phyloP scores from a whole-genome alignment of 768 basidiomycete species.

The Boletus rubroflammeus region DNA sequence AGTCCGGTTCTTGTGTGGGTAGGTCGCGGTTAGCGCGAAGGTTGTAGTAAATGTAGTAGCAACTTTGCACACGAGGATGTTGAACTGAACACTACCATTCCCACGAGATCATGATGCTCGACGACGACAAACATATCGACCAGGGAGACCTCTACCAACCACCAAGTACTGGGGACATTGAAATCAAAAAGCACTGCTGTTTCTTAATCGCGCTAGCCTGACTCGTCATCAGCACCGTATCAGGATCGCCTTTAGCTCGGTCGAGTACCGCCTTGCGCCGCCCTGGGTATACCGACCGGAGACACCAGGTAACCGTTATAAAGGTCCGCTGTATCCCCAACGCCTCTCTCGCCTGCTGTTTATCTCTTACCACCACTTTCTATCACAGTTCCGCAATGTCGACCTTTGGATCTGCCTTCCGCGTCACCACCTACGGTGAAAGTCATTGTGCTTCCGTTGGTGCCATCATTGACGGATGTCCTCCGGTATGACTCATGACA shows the following conservation, averaged over 20 bases:
- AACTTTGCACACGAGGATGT: background rate
- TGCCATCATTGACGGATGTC: conserved; percentile 95
- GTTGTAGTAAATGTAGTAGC: conserved; percentile 1
- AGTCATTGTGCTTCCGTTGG: conserved; percentile 97
- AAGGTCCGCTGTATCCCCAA: conserved; percentile 14
- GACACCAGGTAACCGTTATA: conserved; percentile 10
- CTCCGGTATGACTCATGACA: conserved; percentile 61
- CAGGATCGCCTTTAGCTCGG: conserved; percentile 18
- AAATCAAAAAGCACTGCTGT: conserved; percentile 1
- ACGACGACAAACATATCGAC: background rate
- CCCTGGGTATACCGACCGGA: conserved; percentile 6
- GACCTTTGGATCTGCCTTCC: conserved; percentile 85
- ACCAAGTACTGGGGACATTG: background rate
- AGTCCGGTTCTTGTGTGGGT: background rate
- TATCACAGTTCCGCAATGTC: conserved; percentile 58
- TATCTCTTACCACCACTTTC: conserved; percentile 13
- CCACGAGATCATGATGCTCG: conserved; percentile 18
- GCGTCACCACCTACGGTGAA: conserved; percentile 97
- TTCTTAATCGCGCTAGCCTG: background rate
- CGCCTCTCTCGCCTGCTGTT: background rate
- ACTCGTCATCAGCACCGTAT: background rate
- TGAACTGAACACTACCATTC: conserved; percentile 13
- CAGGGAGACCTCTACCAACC: background rate
- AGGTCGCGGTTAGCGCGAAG: background rate
- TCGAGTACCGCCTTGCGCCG: conserved; percentile 22